Percentiles rank a stretch among this genome's conserved stretches.
Evolutionary conservation across 352 stramenopile species (phyloP).

Genomic region (Phytophthora hybrid): DNA sequence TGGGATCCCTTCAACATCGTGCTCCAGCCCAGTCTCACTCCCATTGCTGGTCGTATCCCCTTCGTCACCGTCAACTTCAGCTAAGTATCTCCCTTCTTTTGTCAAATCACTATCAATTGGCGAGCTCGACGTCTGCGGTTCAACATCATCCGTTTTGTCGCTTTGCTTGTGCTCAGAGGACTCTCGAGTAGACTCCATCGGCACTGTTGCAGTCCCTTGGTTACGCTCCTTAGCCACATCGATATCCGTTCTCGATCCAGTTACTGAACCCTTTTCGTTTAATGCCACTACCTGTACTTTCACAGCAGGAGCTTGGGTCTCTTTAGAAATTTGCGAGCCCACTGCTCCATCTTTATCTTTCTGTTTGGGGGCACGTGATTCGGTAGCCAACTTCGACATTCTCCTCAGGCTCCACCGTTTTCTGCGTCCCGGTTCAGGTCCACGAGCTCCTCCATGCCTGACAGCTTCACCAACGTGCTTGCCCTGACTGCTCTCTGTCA

Average conservation of each 20-base stretch:
- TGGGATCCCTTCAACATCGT: neutral
- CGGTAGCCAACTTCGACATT: neutral
- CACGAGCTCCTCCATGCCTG: neutral
- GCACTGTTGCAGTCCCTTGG: neutral
- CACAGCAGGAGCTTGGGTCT: neutral
- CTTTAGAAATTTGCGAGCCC: neutral
- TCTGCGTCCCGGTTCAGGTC: neutral
- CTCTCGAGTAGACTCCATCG: neutral
- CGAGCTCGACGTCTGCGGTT: neutral
- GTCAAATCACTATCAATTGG: conserved; percentile 1
- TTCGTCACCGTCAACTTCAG: conserved; percentile 1
- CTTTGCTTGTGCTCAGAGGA: neutral
- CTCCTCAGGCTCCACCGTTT: conserved; percentile 22
- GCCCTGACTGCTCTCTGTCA: neutral
- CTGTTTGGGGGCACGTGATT: neutral
- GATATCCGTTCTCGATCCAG: neutral
- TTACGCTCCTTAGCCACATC: neutral
- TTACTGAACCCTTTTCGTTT: neutral
- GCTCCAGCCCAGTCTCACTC: neutral
- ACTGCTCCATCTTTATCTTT: neutral
- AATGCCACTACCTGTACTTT: neutral
- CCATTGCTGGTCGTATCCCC: neutral
- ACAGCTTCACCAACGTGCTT: neutral
- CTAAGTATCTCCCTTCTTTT: neutral
- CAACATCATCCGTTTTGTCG: neutral